Evolutionary conservation across 441 rosid genomes (phyloP).

Genomic region (Sinapis alba): DNA sequence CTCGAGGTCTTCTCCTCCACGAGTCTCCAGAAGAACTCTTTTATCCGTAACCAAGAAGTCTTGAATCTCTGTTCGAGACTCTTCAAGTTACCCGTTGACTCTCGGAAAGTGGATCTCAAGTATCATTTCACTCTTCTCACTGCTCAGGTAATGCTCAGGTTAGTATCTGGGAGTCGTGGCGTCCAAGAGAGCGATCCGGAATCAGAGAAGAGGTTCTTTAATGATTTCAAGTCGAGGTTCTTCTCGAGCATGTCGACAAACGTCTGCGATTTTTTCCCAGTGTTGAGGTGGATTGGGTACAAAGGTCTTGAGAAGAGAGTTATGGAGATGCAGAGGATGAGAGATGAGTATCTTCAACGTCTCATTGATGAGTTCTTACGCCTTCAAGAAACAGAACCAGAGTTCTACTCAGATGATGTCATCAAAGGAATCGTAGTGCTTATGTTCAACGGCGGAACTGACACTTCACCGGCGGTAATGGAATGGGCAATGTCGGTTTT

Average conservation of each 20-base stretch:
- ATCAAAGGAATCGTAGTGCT: conserved; percentile 47
- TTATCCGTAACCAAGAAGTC: conserved; percentile 48
- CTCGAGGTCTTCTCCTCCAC: conserved; percentile 48
- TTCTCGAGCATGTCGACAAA: conserved; percentile 41
- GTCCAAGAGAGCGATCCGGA: conserved; percentile 34
- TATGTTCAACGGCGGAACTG: conserved; percentile 48
- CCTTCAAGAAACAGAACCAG: conserved; percentile 61
- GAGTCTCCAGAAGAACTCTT: conserved; percentile 44
- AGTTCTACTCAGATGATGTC: conserved; percentile 49
- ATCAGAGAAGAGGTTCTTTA: conserved; percentile 32
- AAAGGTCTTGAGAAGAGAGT: conserved; percentile 44
- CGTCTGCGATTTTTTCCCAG: conserved; percentile 52
- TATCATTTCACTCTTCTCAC: conserved; percentile 38
- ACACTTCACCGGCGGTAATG: conserved; percentile 44
- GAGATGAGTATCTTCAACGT: conserved; percentile 48
- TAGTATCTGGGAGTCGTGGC: conserved; percentile 46
- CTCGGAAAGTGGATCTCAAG: conserved; percentile 46
- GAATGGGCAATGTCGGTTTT: conserved; percentile 64
- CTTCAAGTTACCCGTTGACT: conserved; percentile 10
- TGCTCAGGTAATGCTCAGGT: conserved; percentile 42
- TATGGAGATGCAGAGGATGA: conserved; percentile 36
- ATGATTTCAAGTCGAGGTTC: conserved; percentile 43
- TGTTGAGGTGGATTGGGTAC: conserved; percentile 46
- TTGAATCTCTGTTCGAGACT: conserved; percentile 39
- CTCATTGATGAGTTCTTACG: conserved; percentile 48